A percentile compares a stretch with the other conserved stretches of the same genome.
Conservation (phyloP, 805 yeast genomes). For the Metschnikowia amazonensis region DNA sequence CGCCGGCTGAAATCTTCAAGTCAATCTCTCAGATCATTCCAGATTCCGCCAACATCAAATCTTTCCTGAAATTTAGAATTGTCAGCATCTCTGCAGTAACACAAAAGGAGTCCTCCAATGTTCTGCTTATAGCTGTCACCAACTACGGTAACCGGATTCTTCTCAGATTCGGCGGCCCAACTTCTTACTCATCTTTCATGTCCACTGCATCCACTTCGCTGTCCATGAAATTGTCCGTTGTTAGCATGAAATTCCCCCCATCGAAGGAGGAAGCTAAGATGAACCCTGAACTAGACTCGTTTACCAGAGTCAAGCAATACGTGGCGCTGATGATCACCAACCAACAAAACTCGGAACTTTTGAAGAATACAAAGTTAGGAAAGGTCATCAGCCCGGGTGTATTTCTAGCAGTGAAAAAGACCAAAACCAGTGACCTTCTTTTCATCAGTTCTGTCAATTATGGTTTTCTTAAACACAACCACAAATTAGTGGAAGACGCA, state of each 20-base stretch:
- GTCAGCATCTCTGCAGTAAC: slow-evolving; percentile 61
- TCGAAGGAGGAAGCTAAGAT: slow-evolving; percentile 41
- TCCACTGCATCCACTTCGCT: slow-evolving; percentile 26
- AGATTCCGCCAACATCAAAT: slow-evolving; percentile 52
- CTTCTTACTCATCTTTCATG: slow-evolving; percentile 25
- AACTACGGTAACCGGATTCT: slow-evolving; percentile 79
- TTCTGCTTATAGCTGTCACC: slow-evolving; percentile 75
- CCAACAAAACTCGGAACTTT: slow-evolving; percentile 51
- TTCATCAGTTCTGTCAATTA: slow-evolving; percentile 82
- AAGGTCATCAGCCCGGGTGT: slow-evolving; percentile 82
- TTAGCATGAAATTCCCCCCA: slow-evolving; percentile 65
- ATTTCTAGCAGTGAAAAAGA: slow-evolving; percentile 61
- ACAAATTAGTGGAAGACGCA: slow-evolving; percentile 74
- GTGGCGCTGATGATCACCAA: slow-evolving; percentile 35
- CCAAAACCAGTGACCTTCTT: slow-evolving; percentile 44
- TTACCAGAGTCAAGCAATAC: slow-evolving; percentile 39
- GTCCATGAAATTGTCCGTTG: slow-evolving; percentile 31
- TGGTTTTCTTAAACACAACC: slow-evolving; percentile 72
- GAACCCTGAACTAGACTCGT: slow-evolving; percentile 40
- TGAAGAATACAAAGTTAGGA: slow-evolving; percentile 55
- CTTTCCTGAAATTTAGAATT: slow-evolving; percentile 49
- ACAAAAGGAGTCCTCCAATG: slow-evolving; percentile 59
- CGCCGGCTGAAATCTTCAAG: slow-evolving; percentile 45
- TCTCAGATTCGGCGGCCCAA: slow-evolving; percentile 45
- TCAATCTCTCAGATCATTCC: slow-evolving; percentile 50